These are phyloP conservation scores for Podila verticillata DNA, from an alignment of 192 early-diverging fungal species.

Conservation along the genomic window DNA sequence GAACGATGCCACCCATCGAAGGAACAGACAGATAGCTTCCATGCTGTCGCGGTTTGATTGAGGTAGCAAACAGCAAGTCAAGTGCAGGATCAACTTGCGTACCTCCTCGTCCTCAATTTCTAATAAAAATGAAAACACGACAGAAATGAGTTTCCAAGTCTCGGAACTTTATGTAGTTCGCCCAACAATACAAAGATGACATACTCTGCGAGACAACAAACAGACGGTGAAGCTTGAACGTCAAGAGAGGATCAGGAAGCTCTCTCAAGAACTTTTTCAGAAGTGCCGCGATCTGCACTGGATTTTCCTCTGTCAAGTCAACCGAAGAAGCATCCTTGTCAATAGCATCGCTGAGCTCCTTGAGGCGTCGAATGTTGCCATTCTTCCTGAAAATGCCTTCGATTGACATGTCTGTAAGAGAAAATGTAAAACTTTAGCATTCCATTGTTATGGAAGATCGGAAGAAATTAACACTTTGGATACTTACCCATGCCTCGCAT, in stretches of 20 bases:
- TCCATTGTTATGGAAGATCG: not conserved
- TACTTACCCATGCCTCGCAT: constrained; percentile 77
- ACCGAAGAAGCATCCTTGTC: constrained; percentile 83
- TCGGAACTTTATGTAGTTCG: too few relatives aligned
- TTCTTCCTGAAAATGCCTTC: constrained; percentile 99
- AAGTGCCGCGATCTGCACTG: constrained; percentile 93
- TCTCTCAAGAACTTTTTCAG: constrained; percentile 97
- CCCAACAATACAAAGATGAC: not conserved
- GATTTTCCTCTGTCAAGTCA: constrained; percentile 75
- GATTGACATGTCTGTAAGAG: constrained; percentile 65
- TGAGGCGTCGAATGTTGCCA: constrained; percentile 93
- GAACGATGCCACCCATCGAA: constrained; percentile 84
- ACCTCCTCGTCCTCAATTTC: constrained; percentile 60
- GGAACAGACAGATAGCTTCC: constrained; percentile 87
- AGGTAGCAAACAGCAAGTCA: constrained; percentile 86
- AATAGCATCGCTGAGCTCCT: constrained; percentile 83
- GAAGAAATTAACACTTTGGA: not conserved
- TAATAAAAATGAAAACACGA: constrained; percentile 14
- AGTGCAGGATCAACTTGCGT: constrained; percentile 79
- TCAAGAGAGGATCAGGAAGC: constrained; percentile 93
- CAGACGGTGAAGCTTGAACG: constrained; percentile 85
- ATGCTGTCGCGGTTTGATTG: constrained; percentile 91
- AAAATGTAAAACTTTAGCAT: not conserved
- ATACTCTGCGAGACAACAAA: constrained; percentile 83
- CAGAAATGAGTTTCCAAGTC: too few relatives aligned